These are phyloP conservation scores for Ceratonia siliqua DNA, from an alignment of 306 rosid genomes.

Conservation along the genomic window DNA sequence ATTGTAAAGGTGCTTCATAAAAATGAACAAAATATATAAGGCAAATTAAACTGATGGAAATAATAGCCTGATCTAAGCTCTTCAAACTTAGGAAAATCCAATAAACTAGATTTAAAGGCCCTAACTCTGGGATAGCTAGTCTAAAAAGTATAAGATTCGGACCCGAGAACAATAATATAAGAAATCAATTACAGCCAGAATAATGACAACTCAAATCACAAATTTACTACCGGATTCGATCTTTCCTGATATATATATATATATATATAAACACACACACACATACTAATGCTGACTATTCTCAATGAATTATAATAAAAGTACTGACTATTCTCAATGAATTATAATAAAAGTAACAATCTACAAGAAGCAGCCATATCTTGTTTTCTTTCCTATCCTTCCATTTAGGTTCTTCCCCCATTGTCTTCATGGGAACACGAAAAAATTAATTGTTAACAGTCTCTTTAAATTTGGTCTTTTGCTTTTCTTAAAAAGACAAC, in stretches of 20 bases:
- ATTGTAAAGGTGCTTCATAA: slow-evolving; percentile 58
- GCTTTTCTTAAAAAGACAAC: not conserved
- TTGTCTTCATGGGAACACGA: not conserved
- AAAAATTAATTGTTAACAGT: not conserved
- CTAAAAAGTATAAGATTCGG: not conserved
- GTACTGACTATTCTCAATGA: not conserved
- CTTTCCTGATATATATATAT: not conserved
- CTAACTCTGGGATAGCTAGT: not conserved
- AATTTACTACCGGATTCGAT: not conserved
- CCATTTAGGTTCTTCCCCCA: no score
- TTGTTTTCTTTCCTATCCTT: no score
- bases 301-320: not conserved
- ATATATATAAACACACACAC: no score
- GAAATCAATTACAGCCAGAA: not conserved
- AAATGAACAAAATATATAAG: not conserved
- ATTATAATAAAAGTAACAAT: not conserved
- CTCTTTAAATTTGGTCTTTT: not conserved
- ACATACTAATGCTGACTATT: not conserved
- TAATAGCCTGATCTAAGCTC: not conserved
- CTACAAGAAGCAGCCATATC: not conserved
- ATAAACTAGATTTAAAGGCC: not conserved
- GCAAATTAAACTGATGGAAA: not conserved
- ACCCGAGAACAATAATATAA: not conserved
- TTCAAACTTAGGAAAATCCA: not conserved
- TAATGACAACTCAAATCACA: not conserved